Evolutionary conservation across 78 protist genomes (phyloP), one percentile per base, ranked within the genome.

Genomic region (Mantamonas sphyraenae): DNA sequence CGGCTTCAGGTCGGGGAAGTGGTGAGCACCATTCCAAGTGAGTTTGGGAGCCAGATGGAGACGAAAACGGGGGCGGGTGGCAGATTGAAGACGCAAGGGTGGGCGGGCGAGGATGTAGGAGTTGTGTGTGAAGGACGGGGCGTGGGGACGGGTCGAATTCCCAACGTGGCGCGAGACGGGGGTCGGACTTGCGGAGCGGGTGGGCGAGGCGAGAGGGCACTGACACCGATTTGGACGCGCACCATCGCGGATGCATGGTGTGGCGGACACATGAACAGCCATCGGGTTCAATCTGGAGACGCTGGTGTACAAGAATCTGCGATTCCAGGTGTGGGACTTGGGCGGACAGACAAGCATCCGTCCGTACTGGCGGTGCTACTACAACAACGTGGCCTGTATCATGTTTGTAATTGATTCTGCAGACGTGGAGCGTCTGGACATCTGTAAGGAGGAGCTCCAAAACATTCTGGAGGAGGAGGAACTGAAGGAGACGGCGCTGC

Each of bases 281-380:
- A 83, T 93, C 45, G 98, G 99, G 0, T 96, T 96, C 82, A 94
- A 94, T 71, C 93, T 96, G 40, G 98, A 96, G 68, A 86, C 90
- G 0, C 88, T 96, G 17, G 65, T 73, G 17, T 91, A 90, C 90
- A 87, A 96, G 45, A 86, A 89, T 70, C 51, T 93, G 34, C 86
- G 80, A 55, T 94, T 94, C 56, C 93, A 88, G 30, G 74, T 81
- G n/a, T 81, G 90, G 91, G 91, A 86, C 64, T 61, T 87, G 33
- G 94, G 94, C 14, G 94, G 94, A 16, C 79, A 74, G 57, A 50
- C 72, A 22, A 74, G 87, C 38, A 86, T 86, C 38, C 74, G 37
- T 16, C 98, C 99, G 0, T 90, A 90, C 82, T 96, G 99, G 99
- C 66, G 99, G 30, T 92, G 97, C 87, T 96, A 94, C 78, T 96